Evolutionary conservation across 192 early-diverging fungal genomes (phyloP).

Genomic region (Geranomyces michiganensis): DNA sequence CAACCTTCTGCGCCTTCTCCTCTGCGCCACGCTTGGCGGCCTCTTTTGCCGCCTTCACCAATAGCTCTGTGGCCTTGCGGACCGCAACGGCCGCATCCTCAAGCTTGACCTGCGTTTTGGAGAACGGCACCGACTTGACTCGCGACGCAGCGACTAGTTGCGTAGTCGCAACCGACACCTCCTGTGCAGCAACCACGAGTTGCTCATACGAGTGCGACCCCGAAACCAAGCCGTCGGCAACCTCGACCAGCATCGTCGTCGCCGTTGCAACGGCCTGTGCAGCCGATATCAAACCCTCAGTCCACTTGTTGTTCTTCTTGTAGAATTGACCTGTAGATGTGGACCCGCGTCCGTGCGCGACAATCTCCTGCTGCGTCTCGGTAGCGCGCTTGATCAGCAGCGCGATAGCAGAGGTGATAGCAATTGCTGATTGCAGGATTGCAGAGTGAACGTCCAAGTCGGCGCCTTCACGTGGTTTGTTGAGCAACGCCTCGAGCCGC

Average conservation of each 20-base stretch:
- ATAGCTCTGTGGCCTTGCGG: conserved; percentile 83
- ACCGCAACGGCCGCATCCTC: conserved; percentile 93
- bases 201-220: conserved; percentile 91
- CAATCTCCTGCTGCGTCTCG: conserved; percentile 96
- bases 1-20: conserved; percentile 65
- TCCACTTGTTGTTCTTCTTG: conserved; percentile 99
- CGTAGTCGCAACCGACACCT: conserved; percentile 94
- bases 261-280: conserved; percentile 94
- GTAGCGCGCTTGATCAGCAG: conserved; percentile 94
- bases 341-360: conserved; percentile 83
- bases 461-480: conserved; percentile 73
- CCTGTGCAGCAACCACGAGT: conserved; percentile 95
- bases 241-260: conserved; percentile 90
- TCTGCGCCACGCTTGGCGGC: conserved; percentile 64
- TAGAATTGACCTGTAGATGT: conserved; percentile 88
- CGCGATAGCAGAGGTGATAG: conserved; percentile 91
- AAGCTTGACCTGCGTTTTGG: conserved; percentile 89
- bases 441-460: conserved; percentile 90
- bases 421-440: conserved; percentile 88
- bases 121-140: conserved; percentile 91
- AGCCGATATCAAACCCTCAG: conserved; percentile 95
- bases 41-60: conserved; percentile 91
- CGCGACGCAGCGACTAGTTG: conserved; percentile 95
- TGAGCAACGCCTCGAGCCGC: conserved; percentile 78
- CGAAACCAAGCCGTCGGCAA: conserved; percentile 92